A percentile compares a stretch with the other conserved stretches of the same genome.
Evolutionary conservation across 495 filamentous ascomycete species (phyloP).

Genomic region (Talaromyces ruber): DNA sequence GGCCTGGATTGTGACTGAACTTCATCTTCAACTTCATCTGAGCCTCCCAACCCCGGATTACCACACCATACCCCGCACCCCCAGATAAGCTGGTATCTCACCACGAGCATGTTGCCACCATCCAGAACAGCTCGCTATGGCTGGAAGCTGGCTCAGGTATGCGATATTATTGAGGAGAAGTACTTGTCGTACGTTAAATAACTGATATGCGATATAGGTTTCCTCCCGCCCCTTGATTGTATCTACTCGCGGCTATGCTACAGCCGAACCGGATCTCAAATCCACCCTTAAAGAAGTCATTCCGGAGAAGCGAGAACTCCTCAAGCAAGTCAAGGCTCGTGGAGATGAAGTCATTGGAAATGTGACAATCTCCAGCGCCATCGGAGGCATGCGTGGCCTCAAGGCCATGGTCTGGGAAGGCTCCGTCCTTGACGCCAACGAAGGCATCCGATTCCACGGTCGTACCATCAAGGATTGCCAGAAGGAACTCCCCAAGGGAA

Average conservation of each 20-base stretch:
- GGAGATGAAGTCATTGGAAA: conserved; percentile 79
- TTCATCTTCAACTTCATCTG: neutral
- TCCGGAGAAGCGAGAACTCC: conserved; percentile 82
- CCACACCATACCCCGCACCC: neutral
- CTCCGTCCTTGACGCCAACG: conserved; percentile 90
- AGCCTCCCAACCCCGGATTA: neutral
- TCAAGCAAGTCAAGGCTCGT: conserved; percentile 84
- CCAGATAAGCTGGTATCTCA: neutral
- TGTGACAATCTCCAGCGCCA: conserved; percentile 85
- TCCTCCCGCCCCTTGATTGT: conserved; percentile 17
- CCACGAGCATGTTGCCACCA: neutral
- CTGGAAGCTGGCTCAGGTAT: conserved; percentile 29
- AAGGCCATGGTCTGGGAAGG: conserved; percentile 99
- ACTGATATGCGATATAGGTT: neutral
- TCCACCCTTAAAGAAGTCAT: conserved; percentile 71
- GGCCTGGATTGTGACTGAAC: neutral
- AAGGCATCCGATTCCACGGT: conserved; percentile 97
- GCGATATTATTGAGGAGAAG: neutral
- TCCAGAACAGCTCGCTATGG: conserved; percentile 27
- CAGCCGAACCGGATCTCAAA: conserved; percentile 82
- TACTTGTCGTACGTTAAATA: neutral
- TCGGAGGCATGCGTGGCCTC: conserved; percentile 95
- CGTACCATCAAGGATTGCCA: conserved; percentile 98
- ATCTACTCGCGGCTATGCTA: conserved; percentile 36
- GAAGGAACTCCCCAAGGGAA: conserved; percentile 84